These are phyloP conservation scores for Xylaria bambusicola DNA, from an alignment of 495 filamentous ascomycete species.

Conservation along the genomic window DNA sequence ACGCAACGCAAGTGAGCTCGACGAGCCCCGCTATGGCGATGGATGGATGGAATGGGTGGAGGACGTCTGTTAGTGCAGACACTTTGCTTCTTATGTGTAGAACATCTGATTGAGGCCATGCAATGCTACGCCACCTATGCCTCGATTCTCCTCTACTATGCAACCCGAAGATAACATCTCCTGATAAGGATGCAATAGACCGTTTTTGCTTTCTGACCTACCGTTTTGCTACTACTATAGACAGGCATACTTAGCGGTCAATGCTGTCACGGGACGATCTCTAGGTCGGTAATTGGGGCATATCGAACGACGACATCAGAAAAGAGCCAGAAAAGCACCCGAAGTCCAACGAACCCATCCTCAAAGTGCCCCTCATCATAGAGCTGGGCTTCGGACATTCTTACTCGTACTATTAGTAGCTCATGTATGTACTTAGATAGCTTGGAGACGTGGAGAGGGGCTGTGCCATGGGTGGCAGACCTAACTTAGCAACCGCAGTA, in stretches of 20 bases:
- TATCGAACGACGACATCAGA: background rate
- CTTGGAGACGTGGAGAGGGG: background rate
- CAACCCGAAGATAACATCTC: background rate
- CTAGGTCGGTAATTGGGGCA: background rate
- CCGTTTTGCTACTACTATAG: background rate
- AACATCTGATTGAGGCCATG: slow-evolving; percentile 17
- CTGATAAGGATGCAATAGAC: background rate
- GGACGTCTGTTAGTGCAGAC: background rate
- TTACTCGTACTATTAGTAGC: too few relatives aligned
- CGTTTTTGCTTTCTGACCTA: background rate
- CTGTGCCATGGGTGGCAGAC: background rate
- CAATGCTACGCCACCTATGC: slow-evolving; percentile 16
- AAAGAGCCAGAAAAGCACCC: too few relatives aligned
- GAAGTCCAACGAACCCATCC: too few relatives aligned
- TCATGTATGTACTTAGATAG: too few relatives aligned
- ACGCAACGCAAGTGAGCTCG: slow-evolving; percentile 37
- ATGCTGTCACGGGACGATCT: slow-evolving; percentile 1
- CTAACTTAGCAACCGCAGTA: too few relatives aligned
- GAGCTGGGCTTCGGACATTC: too few relatives aligned
- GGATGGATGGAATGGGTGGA: background rate
- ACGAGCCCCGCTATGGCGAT: background rate
- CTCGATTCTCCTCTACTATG: slow-evolving; percentile 5
- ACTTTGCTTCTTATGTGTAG: too few relatives aligned
- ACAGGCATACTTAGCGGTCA: background rate
- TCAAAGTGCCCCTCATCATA: background rate